These are phyloP conservation scores for Suillus subaureus DNA, from an alignment of 768 basidiomycete genomes.

Conservation along the genomic window DNA sequence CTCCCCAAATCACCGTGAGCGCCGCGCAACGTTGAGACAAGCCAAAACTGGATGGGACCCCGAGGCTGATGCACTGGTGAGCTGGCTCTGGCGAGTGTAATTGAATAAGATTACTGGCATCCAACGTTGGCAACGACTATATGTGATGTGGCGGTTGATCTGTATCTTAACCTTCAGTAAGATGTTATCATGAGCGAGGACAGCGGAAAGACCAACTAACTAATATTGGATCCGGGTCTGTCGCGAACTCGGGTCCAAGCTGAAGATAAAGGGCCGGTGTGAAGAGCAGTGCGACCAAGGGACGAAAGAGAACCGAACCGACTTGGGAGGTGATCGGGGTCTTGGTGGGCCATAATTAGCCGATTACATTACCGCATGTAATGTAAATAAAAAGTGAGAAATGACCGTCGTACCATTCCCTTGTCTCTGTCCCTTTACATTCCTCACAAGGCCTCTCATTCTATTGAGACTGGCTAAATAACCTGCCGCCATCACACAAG, in stretches of 20 bases:
- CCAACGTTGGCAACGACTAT: background rate
- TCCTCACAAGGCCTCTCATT: slow-evolving; percentile 2
- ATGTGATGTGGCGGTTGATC: no score
- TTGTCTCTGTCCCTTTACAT: background rate
- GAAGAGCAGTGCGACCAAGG: background rate
- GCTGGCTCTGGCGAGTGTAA: background rate
- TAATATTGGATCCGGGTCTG: background rate
- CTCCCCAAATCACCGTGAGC: background rate
- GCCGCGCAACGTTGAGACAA: no score
- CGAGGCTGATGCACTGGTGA: background rate
- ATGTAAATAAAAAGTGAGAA: slow-evolving; percentile 31
- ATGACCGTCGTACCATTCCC: slow-evolving; percentile 19
- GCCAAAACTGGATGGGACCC: background rate
- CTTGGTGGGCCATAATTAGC: slow-evolving; percentile 19
- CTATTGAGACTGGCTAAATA: background rate
- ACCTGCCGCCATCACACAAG: background rate
- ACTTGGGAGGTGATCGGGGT: slow-evolving; percentile 28
- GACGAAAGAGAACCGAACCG: background rate
- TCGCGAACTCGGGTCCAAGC: background rate
- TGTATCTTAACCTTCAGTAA: no score
- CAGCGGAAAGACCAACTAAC: background rate
- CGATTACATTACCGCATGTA: slow-evolving; percentile 18
- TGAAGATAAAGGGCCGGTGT: slow-evolving; percentile 1
- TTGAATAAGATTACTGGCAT: background rate
- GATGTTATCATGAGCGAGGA: background rate